Evolutionary conservation across 2,329 filamentous ascomycete genomes (phyloP).

Genomic region (Diaporthe sp.): DNA sequence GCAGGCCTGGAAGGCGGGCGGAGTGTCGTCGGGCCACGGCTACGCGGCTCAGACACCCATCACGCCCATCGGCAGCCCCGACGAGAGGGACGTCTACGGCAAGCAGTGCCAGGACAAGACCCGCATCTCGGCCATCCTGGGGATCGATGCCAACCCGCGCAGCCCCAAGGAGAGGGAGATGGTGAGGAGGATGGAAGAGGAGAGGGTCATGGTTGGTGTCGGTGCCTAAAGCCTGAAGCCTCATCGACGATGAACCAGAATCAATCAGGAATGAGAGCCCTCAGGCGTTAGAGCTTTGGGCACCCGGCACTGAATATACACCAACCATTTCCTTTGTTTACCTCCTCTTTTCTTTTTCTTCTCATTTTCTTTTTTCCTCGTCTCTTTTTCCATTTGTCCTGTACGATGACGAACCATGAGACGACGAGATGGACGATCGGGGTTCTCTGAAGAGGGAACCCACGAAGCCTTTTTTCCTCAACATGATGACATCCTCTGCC

Average conservation of each 20-base stretch:
- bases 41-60: constrained; percentile 60
- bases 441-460: neutral
- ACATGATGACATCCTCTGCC: constrained; percentile 1
- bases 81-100: constrained; percentile 60
- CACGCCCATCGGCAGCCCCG: constrained; percentile 67
- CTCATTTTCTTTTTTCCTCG: no score
- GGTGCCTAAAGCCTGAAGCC: constrained; percentile 47
- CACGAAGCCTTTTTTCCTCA: neutral
- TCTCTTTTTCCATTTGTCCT: constrained; percentile 13
- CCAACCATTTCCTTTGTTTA: constrained; percentile 35
- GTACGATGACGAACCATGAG: constrained; percentile 26
- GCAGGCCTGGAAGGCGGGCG: constrained; percentile 75
- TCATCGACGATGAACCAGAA: neutral
- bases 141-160: constrained; percentile 70
- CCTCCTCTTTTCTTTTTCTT: neutral
- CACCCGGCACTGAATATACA: constrained; percentile 8
- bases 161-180: constrained; percentile 71
- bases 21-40: constrained; percentile 49
- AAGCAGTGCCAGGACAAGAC: constrained; percentile 65
- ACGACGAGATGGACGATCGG: constrained; percentile 13
- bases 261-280: constrained; percentile 5
- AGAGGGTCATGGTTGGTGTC: constrained; percentile 53
- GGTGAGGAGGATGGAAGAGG: constrained; percentile 69
- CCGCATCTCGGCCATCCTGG: constrained; percentile 73
- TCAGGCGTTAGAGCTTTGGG: constrained; percentile 36